Evolutionary conservation across 371 early-diverging fungal species (phyloP).

Genomic region (Basidiobolus meristosporus): DNA sequence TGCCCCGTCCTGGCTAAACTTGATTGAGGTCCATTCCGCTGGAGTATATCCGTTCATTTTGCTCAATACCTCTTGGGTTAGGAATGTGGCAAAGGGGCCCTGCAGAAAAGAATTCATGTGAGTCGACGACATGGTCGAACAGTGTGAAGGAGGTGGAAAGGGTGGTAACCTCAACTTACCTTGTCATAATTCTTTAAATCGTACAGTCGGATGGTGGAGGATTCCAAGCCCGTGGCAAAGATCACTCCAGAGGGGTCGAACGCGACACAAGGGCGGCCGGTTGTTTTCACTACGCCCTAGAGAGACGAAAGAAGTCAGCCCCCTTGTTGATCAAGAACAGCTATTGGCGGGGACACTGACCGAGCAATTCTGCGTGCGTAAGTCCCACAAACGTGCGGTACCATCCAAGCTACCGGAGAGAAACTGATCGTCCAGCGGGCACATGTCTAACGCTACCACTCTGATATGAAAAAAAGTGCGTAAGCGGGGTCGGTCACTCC

Average conservation of each 20-base stretch:
- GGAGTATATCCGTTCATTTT: slow-evolving; percentile 1
- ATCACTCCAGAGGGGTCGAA: slow-evolving; percentile 8
- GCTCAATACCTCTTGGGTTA: slow-evolving; percentile 5
- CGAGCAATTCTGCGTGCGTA: slow-evolving; percentile 36
- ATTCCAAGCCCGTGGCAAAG: slow-evolving; percentile 1
- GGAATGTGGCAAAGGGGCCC: too few species aligned
- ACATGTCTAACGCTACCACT: slow-evolving; percentile 56
- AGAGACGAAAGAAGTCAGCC: background rate
- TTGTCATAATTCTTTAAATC: slow-evolving; percentile 19
- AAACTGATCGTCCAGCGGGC: slow-evolving; percentile 54
- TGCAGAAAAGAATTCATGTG: too few species aligned
- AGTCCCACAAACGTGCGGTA: slow-evolving; percentile 64
- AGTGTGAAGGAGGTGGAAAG: slow-evolving; percentile 12
- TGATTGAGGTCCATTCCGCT: slow-evolving; percentile 33
- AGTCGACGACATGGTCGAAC: too few species aligned
- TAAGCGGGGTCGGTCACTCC: background rate
- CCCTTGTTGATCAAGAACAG: background rate
- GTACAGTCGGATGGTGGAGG: slow-evolving; percentile 10
- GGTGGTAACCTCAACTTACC: slow-evolving; percentile 11
- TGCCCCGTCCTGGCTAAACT: slow-evolving; percentile 59
- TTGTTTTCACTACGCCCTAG: background rate
- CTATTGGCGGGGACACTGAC: slow-evolving; percentile 12
- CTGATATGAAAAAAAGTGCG: slow-evolving; percentile 10
- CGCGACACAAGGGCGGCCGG: background rate
- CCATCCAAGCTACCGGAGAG: slow-evolving; percentile 50